phyloP scores from a whole-genome alignment of 192 early-diverging fungal genomes.

The Coemansia nantahalensis region DNA sequence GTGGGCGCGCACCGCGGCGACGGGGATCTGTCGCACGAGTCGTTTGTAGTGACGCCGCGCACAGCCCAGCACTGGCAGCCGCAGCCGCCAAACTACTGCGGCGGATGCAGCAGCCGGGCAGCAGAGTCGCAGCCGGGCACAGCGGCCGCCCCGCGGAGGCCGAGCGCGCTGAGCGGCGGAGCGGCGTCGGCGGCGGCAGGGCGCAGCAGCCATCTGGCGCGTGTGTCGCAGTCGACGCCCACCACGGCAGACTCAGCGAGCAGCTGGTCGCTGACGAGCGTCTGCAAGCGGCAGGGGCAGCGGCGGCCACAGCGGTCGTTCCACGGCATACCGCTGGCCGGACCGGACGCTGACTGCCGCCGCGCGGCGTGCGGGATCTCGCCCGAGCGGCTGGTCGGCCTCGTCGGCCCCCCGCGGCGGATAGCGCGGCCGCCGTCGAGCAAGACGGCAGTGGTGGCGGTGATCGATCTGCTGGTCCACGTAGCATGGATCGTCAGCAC shows the following conservation, averaged over 20 bases:
- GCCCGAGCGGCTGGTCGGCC: neutral
- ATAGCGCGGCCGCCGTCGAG: constrained; percentile 36
- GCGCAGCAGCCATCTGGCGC: too few species aligned
- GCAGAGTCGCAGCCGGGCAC: too few species aligned
- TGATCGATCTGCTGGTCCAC: constrained; percentile 29
- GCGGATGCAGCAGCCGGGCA: too few species aligned
- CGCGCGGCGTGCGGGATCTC: neutral
- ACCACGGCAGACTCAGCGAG: too few species aligned
- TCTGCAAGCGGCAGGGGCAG: neutral
- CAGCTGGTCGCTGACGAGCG: neutral
- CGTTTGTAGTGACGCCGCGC: neutral
- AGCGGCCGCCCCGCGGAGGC: too few species aligned
- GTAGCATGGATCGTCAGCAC: constrained; percentile 35
- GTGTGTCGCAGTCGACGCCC: too few species aligned
- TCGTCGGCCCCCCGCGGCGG: neutral
- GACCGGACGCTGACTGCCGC: neutral
- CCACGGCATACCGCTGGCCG: neutral
- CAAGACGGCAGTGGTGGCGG: constrained; percentile 34
- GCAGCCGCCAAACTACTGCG: too few species aligned
- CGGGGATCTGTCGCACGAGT: constrained; percentile 42
- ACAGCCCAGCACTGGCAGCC: too few species aligned
- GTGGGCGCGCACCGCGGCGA: too few species aligned
- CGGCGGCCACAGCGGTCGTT: constrained; percentile 3
- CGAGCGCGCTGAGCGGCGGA: too few species aligned
- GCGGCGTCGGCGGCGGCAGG: too few species aligned